A percentile compares a stretch with the other conserved stretches of the same genome.
These are phyloP conservation scores for Pigoraptor vietnamica DNA, from an alignment of 78 protist genomes.

Conservation along the genomic window DNA sequence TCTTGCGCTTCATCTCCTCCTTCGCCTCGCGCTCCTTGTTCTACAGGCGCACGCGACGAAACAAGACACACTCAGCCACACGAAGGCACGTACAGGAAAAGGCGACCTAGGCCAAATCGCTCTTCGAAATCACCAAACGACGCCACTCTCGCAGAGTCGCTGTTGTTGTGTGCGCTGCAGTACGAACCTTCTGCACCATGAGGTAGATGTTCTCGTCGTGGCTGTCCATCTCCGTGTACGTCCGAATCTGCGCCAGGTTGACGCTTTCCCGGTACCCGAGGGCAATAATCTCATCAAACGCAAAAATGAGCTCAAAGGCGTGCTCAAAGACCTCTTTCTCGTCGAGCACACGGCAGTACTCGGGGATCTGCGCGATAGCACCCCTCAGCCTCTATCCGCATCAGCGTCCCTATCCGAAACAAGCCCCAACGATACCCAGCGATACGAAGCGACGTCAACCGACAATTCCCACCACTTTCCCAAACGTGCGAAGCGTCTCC, in stretches of 20 bases:
- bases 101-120: too few species aligned
- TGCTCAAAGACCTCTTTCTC: constrained; percentile 55
- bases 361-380: constrained; percentile 30
- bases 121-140: too few species aligned
- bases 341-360: constrained; percentile 36
- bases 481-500: constrained; percentile 80
- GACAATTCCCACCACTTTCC: constrained; percentile 46
- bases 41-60: background rate
- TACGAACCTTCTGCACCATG: constrained; percentile 54
- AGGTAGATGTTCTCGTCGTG: constrained; percentile 82
- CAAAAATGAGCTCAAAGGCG: constrained; percentile 81
- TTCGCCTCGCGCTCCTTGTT: constrained; percentile 52
- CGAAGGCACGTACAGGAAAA: background rate
- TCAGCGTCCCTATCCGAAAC: too few species aligned
- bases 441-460: background rate
- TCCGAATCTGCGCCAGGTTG: constrained; percentile 59
- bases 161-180: too few species aligned
- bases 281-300: constrained; percentile 88
- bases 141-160: too few species aligned
- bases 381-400: too few species aligned
- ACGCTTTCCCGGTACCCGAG: constrained; percentile 69
- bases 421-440: background rate
- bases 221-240: constrained; percentile 74
- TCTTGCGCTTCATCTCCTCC: constrained; percentile 40
- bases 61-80: background rate